Conservation (phyloP, 2,329 filamentous ascomycete genomes). For the Colletotrichum spinosum region DNA sequence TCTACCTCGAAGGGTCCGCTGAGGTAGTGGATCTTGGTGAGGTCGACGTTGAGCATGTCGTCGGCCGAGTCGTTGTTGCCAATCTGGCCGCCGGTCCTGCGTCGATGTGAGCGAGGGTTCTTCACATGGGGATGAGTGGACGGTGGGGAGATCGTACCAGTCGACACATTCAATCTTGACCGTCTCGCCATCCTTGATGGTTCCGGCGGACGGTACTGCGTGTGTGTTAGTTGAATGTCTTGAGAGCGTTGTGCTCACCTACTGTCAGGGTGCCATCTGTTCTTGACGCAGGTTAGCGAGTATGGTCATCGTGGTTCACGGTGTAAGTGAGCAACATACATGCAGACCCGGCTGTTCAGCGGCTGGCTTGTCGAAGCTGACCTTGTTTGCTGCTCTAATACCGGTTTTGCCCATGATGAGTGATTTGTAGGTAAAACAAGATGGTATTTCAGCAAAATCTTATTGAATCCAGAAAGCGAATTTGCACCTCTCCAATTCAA, state of each 20-base stretch:
- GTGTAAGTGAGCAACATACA: constrained; percentile 57
- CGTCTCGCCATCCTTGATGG: constrained; percentile 84
- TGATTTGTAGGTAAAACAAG: background rate
- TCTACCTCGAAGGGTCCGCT: constrained; percentile 91
- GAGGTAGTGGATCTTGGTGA: constrained; percentile 88
- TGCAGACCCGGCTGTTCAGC: constrained; percentile 77
- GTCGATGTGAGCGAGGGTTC: constrained; percentile 13
- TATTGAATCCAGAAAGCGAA: no score
- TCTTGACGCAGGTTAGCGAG: constrained; percentile 61
- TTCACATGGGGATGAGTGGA: constrained; percentile 8
- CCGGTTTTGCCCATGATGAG: constrained; percentile 63
- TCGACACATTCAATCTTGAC: constrained; percentile 95
- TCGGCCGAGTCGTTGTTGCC: constrained; percentile 91
- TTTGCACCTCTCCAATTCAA: no score
- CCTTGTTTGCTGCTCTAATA: constrained; percentile 79
- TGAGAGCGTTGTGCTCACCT: constrained; percentile 43
- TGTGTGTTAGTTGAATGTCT: constrained; percentile 12
- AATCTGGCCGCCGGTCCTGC: constrained; percentile 81
- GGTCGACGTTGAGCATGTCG: constrained; percentile 85
- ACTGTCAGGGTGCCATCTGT: constrained; percentile 95
- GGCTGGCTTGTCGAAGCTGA: constrained; percentile 79
- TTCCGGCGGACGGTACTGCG: constrained; percentile 77
- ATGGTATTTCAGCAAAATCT: background rate
- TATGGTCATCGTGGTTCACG: background rate
- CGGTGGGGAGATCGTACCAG: constrained; percentile 61